These are phyloP conservation scores for Chaetomium olivaceum DNA, from an alignment of 2,329 filamentous ascomycete species.

Conservation along the genomic window DNA sequence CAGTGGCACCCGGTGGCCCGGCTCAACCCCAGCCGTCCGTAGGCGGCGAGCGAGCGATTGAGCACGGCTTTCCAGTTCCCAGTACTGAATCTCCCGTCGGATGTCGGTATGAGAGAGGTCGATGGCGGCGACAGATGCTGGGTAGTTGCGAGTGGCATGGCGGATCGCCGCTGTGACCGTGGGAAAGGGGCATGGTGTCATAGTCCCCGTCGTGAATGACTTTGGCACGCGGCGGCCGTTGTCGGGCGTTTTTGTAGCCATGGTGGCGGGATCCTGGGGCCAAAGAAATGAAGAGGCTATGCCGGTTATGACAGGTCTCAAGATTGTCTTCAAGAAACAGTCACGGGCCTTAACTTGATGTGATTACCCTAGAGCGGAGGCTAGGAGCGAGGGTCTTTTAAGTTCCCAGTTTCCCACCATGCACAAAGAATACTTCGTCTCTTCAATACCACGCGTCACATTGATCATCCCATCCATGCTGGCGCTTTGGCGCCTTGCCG, in stretches of 20 bases:
- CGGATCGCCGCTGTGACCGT: slow-evolving; percentile 1
- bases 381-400: not conserved
- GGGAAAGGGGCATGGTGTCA: not conserved
- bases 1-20: slow-evolving; percentile 52
- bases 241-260: not conserved
- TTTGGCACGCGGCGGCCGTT: not conserved
- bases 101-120: slow-evolving; percentile 1
- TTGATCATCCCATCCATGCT: not conserved
- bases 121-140: slow-evolving; percentile 3
- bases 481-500: not conserved
- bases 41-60: not conserved
- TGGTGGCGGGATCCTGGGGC: not conserved
- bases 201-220: not conserved
- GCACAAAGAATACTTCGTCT: not conserved
- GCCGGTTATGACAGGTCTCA: not conserved
- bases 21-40: not conserved
- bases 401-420: not conserved
- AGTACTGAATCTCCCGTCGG: not conserved
- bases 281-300: not conserved
- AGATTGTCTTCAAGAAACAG: not conserved
- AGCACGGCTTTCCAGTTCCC: not conserved
- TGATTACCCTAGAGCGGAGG: not conserved
- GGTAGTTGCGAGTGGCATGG: not conserved
- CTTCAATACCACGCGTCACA: not conserved
- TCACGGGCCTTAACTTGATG: not conserved